Conservation (phyloP, 208 protist genomes). For the Crithidia acanthocephali region DNA sequence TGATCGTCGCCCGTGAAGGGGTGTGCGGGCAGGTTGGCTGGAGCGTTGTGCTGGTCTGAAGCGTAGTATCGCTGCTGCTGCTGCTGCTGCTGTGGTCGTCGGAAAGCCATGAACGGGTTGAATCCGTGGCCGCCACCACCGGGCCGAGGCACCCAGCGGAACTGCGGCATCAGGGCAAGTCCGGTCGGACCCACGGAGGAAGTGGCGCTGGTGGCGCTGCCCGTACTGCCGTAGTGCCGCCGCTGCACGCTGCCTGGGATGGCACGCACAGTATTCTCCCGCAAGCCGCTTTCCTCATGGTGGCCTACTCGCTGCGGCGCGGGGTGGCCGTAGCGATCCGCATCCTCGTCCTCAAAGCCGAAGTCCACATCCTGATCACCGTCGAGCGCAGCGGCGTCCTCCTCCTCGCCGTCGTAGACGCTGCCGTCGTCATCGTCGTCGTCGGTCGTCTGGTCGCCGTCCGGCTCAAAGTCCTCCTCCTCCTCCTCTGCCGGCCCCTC, state of each 20-base stretch:
- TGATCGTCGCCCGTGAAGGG: too few relatives aligned
- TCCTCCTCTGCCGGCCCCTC: background rate
- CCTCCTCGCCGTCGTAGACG: background rate
- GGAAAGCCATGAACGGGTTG: conserved; percentile 34
- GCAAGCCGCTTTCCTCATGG: background rate
- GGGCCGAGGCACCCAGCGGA: conserved; percentile 44
- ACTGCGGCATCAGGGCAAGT: conserved; percentile 36
- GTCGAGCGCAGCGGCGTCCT: background rate
- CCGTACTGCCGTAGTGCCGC: background rate
- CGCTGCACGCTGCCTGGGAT: conserved; percentile 7
- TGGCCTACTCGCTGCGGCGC: background rate
- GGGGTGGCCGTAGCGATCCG: background rate
- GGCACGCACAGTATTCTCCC: conserved; percentile 2
- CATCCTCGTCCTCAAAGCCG: background rate
- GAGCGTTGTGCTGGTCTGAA: background rate
- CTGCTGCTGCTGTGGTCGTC: conserved; percentile 8
- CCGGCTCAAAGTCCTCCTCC: background rate
- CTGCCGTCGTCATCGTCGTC: background rate
- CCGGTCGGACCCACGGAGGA: conserved; percentile 42
- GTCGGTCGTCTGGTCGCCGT: background rate
- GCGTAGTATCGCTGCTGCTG: conserved; percentile 1
- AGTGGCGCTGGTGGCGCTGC: conserved; percentile 13
- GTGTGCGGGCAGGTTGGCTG: background rate
- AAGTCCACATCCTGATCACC: background rate
- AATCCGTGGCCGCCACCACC: conserved; percentile 34